Conservation (phyloP, 805 yeast species). For the Lipomyces oligophaga region DNA sequence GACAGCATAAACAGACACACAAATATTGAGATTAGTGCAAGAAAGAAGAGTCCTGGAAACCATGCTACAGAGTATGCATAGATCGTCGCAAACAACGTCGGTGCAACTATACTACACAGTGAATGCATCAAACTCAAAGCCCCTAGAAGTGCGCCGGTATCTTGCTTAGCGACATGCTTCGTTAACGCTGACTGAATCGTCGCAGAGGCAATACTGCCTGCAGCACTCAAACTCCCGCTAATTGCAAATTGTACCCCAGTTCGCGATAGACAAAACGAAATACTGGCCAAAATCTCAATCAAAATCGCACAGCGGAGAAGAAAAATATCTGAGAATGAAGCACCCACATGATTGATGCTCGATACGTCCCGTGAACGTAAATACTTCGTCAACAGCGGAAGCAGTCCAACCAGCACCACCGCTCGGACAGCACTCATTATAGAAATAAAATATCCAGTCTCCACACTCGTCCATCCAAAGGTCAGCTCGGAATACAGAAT, state of each 20-base stretch:
- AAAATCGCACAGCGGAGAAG: slow-evolving; percentile 13
- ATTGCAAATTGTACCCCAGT: slow-evolving; percentile 11
- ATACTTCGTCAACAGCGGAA: slow-evolving; percentile 28
- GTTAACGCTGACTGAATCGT: slow-evolving; percentile 26
- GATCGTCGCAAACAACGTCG: slow-evolving; percentile 17
- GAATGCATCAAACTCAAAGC: slow-evolving; percentile 23
- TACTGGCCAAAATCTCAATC: slow-evolving; percentile 11
- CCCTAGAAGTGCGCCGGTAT: slow-evolving; percentile 27
- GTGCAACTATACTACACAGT: slow-evolving; percentile 23
- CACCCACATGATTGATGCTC: slow-evolving; percentile 12
- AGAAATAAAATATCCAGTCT: slow-evolving; percentile 36
- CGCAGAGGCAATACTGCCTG: slow-evolving; percentile 16
- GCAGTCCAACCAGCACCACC: slow-evolving; percentile 28
- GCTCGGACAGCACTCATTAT: slow-evolving; percentile 32
- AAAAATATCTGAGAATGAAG: slow-evolving; percentile 16
- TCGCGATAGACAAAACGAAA: slow-evolving; percentile 1
- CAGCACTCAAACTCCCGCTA: slow-evolving; percentile 9
- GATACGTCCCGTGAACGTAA: slow-evolving; percentile 13
- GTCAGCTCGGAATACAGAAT: slow-evolving; percentile 33
- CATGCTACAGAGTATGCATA: slow-evolving; percentile 17
- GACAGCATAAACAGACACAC: not conserved
- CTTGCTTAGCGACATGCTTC: slow-evolving; percentile 24
- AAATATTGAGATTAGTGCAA: not conserved
- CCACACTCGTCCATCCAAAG: slow-evolving; percentile 36
- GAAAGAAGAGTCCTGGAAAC: slow-evolving; percentile 11